Base-by-base conservation (phyloP, 305 asterid species). In the Lippia alba region DNA sequence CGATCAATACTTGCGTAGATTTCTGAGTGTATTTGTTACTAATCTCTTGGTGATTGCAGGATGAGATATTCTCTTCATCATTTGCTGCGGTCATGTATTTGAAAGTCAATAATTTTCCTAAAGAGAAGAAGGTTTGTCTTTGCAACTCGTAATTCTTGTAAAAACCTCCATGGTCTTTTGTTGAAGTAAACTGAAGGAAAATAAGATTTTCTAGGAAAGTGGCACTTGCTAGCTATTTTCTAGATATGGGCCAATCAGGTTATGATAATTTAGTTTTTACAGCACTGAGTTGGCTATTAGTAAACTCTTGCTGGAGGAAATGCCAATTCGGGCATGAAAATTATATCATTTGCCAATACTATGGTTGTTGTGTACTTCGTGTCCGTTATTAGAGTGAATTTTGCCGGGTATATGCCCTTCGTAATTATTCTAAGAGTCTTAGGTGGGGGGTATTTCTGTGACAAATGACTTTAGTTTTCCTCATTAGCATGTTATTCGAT, bases 21-120 rank as follows among this genome's bases (percentile, higher is more conserved):
- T 5, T 61, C 39, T 12, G 76, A 53, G 20, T 64, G 40, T 61
- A 8, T 59, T 15, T 55, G 55, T 49, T 48, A 53, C 18, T 72
- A 64, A 68, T 77, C 50, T 61, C 15, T 34, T 70, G 62, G 24
- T 57, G 36, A 34, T 73, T 76, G 79, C 90, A 93, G 98, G 94
- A 87, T 20, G 98, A 93, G 78, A 93, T 93, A 7, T 93, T 93
- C 70, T 86, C 92, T 39, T 91, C 98, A 16, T 93, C 98, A 24
- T 93, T 83, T 81, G 97, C 98, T 24, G 97, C 98, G 7, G 96
- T 97, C 59, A 93, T 87, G 98, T 91, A 85, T 88, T 81, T 93
- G 86, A 89, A 91, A 78, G 83, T 75, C 64, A 87, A 80, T 39
- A 55, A 83, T 70, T 91, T 89, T 79, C 96, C 98, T 11, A 78